A percentile compares a stretch with the other conserved stretches of the same genome.
These are phyloP conservation scores for Pestalotiopsis sp. DNA, from an alignment of 2,329 filamentous ascomycete species.

Conservation along the genomic window DNA sequence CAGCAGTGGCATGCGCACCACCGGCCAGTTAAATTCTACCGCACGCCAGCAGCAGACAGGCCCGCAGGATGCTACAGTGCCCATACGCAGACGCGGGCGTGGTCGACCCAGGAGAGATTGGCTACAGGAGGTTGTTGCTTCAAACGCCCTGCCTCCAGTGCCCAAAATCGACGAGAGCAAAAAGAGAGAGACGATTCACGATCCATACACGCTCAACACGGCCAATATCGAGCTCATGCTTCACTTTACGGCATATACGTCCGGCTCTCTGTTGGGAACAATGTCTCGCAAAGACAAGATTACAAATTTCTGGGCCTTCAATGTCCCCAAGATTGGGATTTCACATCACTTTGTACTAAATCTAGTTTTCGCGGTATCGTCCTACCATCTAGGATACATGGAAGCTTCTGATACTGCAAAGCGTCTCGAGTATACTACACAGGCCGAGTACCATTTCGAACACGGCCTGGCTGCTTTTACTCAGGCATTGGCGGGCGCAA, in stretches of 20 bases:
- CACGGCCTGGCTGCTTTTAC: slow-evolving; percentile 29
- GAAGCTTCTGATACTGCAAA: slow-evolving; percentile 13
- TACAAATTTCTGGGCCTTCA: slow-evolving; percentile 29
- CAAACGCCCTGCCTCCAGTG: not conserved
- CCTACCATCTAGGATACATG: slow-evolving; percentile 26
- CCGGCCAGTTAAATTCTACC: not conserved
- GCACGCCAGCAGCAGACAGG: not conserved
- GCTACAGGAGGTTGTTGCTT: slow-evolving; percentile 23
- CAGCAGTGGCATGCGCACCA: slow-evolving; percentile 1
- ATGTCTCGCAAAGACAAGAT: slow-evolving; percentile 21
- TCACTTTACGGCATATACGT: slow-evolving; percentile 28
- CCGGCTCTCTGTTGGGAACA: slow-evolving; percentile 21
- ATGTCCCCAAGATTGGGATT: slow-evolving; percentile 30
- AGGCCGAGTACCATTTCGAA: slow-evolving; percentile 28
- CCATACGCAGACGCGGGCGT: slow-evolving; percentile 30
- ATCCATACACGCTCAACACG: slow-evolving; percentile 23
- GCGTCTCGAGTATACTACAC: slow-evolving; percentile 19
- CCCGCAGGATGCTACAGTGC: not conserved
- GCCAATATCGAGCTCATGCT: slow-evolving; percentile 33
- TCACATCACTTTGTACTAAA: slow-evolving; percentile 32
- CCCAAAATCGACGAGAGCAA: no score
- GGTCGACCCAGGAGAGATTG: slow-evolving; percentile 27
- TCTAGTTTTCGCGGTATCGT: slow-evolving; percentile 29
- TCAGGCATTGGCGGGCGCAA: slow-evolving; percentile 23
- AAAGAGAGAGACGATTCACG: slow-evolving; percentile 10